Conservation (phyloP, 257 asterid species). For the Thymus quinquecostatus region DNA sequence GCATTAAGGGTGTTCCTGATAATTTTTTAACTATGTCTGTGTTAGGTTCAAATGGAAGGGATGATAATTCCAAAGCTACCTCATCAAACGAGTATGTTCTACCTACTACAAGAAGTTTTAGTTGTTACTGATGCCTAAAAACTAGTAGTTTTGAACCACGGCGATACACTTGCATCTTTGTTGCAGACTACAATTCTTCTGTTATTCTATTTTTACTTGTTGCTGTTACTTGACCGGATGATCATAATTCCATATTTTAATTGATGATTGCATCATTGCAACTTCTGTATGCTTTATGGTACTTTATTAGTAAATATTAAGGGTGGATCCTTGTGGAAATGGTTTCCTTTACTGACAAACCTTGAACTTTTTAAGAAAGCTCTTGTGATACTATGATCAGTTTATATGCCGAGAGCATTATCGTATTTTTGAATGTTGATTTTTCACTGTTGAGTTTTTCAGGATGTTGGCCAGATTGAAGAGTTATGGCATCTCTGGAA, state of each 20-base stretch:
- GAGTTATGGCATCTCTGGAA: conserved; percentile 82
- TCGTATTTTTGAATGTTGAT: conserved; percentile 22
- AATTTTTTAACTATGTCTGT: conserved; percentile 27
- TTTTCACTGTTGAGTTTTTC: conserved; percentile 32
- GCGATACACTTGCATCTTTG: conserved; percentile 1
- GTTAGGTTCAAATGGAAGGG: conserved; percentile 53
- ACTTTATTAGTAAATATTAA: too few species aligned
- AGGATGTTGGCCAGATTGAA: conserved; percentile 69
- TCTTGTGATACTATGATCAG: conserved; percentile 13
- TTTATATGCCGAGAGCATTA: conserved; percentile 6
- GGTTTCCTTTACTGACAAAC: conserved; percentile 8
- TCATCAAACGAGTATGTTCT: conserved; percentile 55
- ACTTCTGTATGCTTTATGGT: background rate
- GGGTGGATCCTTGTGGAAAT: too few species aligned
- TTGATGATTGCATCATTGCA: conserved; percentile 6
- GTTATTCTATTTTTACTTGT: conserved; percentile 12
- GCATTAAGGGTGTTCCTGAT: conserved; percentile 14
- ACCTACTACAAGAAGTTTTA: conserved; percentile 31
- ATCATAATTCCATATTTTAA: conserved; percentile 7
- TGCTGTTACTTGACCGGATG: conserved; percentile 17
- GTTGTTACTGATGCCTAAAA: conserved; percentile 11
- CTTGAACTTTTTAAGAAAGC: background rate
- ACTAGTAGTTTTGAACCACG: conserved; percentile 4
- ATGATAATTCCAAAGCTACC: conserved; percentile 38
- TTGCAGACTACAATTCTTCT: background rate